phyloP scores from a whole-genome alignment of 2,329 filamentous ascomycete genomes.

The Apiospora pterosperma region DNA sequence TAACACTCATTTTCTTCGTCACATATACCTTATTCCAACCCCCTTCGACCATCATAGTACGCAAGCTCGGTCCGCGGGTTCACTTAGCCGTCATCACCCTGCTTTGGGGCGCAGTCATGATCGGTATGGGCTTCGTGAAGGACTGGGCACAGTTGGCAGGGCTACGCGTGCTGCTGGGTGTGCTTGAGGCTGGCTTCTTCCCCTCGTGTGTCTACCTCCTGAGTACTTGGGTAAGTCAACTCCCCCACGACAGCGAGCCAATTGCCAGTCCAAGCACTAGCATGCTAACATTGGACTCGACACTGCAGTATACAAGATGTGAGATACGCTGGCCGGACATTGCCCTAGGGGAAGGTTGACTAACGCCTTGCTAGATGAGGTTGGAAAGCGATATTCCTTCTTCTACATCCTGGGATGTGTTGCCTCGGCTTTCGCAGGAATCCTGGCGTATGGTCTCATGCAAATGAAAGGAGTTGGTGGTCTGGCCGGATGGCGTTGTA shows the following conservation, averaged over 20 bases:
- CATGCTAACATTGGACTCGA: neutral
- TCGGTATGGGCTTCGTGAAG: conserved; percentile 62
- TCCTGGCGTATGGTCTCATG: conserved; percentile 68
- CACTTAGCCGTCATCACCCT: conserved; percentile 53
- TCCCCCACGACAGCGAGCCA: neutral
- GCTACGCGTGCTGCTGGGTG: conserved; percentile 56
- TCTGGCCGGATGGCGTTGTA: conserved; percentile 64
- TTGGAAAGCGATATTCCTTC: conserved; percentile 64
- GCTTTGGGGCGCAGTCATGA: conserved; percentile 59
- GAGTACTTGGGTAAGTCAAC: conserved; percentile 9
- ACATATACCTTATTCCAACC: conserved; percentile 71
- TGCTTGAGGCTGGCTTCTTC: conserved; percentile 70
- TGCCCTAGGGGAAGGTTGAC: neutral
- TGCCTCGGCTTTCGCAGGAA: conserved; percentile 63
- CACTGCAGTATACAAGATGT: conserved; percentile 57
- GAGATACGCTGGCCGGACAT: conserved; percentile 20
- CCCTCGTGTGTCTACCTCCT: conserved; percentile 68
- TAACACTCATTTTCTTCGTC: conserved; percentile 71
- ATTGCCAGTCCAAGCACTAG: no score
- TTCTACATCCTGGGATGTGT: conserved; percentile 69
- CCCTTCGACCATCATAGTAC: conserved; percentile 65
- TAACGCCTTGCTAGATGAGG: conserved; percentile 46
- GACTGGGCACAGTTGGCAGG: conserved; percentile 50
- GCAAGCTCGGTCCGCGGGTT: conserved; percentile 60
- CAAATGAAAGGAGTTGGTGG: conserved; percentile 56